Evolutionary conservation across 164 flowering plant genomes (phyloP).

Genomic region (Annona squamosa): DNA sequence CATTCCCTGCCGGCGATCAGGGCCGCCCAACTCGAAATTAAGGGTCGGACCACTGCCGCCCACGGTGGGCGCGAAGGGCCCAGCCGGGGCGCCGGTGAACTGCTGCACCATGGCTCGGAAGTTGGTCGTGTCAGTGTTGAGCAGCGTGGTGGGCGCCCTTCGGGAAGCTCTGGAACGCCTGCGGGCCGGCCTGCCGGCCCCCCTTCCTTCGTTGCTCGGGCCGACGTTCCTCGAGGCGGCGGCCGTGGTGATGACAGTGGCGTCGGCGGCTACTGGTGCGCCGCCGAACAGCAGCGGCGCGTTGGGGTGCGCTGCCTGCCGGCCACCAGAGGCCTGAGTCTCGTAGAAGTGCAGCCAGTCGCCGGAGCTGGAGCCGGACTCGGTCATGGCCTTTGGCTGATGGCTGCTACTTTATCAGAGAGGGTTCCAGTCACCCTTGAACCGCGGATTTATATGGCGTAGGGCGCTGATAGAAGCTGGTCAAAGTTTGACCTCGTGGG

Average conservation of each 20-base stretch:
- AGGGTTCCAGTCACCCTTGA: neutral
- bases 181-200: constrained; percentile 36
- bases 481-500: neutral
- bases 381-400: constrained; percentile 18
- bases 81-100: constrained; percentile 63
- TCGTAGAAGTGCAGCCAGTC: constrained; percentile 37
- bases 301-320: neutral
- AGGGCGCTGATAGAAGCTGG: neutral
- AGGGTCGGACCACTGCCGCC: constrained; percentile 1
- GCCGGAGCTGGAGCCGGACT: constrained; percentile 26
- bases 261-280: constrained; percentile 15
- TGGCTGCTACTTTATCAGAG: too few relatives aligned
- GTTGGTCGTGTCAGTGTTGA: constrained; percentile 67
- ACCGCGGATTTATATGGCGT: neutral
- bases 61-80: constrained; percentile 11
- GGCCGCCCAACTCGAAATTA: constrained; percentile 16
- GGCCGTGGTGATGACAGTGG: constrained; percentile 21
- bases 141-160: constrained; percentile 61
- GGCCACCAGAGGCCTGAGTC: neutral
- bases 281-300: neutral
- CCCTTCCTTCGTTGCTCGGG: constrained; percentile 41
- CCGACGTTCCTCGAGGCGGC: constrained; percentile 8
- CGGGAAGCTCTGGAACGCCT: constrained; percentile 60
- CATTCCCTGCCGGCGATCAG: constrained; percentile 1
- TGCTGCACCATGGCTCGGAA: constrained; percentile 93